Evolutionary conservation across 1,139 yeast genomes (phyloP).

Genomic region (Lodderomyces orthopsilosis): DNA sequence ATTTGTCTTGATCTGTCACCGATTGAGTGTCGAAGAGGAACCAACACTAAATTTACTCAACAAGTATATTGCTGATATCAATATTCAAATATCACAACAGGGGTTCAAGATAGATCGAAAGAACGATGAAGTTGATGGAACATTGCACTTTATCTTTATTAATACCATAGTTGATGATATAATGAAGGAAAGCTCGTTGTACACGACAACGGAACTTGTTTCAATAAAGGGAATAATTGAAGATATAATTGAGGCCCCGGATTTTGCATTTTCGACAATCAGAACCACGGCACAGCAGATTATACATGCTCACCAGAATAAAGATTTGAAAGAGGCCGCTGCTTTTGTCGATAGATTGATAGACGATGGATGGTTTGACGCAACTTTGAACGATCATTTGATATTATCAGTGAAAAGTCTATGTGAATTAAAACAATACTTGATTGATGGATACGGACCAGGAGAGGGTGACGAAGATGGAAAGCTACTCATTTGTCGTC

Average conservation of each 20-base stretch:
- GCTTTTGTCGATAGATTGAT: conserved; percentile 38
- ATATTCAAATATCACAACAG: conserved; percentile 33
- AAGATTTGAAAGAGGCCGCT: conserved; percentile 32
- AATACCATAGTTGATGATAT: conserved; percentile 42
- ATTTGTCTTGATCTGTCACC: conserved; percentile 14
- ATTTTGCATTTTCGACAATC: conserved; percentile 27
- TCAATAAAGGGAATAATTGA: conserved; percentile 50
- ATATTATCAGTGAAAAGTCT: conserved; percentile 41
- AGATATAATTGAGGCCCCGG: conserved; percentile 31
- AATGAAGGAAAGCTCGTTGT: conserved; percentile 40
- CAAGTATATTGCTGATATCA: conserved; percentile 35
- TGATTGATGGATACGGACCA: conserved; percentile 43
- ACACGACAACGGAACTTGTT: conserved; percentile 47
- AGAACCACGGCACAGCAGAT: conserved; percentile 28
- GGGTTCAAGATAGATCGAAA: conserved; percentile 46
- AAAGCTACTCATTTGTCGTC: conserved; percentile 44
- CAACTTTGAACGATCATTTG: conserved; percentile 27
- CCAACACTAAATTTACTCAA: conserved; percentile 16
- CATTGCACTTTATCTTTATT: conserved; percentile 36
- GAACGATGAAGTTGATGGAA: conserved; percentile 36
- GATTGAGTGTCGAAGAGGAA: conserved; percentile 8
- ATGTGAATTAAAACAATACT: conserved; percentile 46
- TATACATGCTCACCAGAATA: conserved; percentile 22
- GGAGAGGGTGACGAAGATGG: conserved; percentile 27
- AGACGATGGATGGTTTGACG: conserved; percentile 53